Conservation (phyloP, 2,329 filamentous ascomycete genomes). For the Gyromitra esculenta region DNA sequence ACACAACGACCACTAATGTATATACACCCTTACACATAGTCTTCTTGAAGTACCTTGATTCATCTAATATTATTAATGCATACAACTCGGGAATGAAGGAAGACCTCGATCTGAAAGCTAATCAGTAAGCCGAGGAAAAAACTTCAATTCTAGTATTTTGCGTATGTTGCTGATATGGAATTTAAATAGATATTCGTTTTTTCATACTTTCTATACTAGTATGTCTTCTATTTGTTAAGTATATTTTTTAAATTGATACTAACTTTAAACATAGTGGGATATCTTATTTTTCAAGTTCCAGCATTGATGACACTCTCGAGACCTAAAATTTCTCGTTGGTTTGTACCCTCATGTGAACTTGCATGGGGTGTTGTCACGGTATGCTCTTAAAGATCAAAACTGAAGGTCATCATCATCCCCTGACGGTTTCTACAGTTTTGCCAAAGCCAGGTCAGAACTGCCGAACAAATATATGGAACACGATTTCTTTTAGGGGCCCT, state of each 20-base stretch:
- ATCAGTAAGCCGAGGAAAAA: slow-evolving; percentile 20
- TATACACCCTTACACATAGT: neutral
- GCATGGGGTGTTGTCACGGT: slow-evolving; percentile 32
- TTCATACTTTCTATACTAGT: slow-evolving; percentile 33
- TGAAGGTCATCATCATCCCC: neutral
- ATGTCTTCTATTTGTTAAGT: neutral
- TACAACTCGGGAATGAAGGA: slow-evolving; percentile 42
- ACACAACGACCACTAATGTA: neutral
- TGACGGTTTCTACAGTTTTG: slow-evolving; percentile 12
- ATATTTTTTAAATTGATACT: neutral
- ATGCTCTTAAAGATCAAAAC: neutral
- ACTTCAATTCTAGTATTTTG: neutral
- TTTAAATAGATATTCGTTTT: slow-evolving; percentile 21
- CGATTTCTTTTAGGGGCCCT: slow-evolving; percentile 15
- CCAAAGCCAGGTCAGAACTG: slow-evolving; percentile 21
- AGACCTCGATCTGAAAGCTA: slow-evolving; percentile 21
- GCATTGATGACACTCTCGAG: slow-evolving; percentile 30
- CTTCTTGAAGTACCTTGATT: slow-evolving; percentile 32
- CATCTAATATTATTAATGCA: slow-evolving; percentile 24
- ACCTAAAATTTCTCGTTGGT: slow-evolving; percentile 31
- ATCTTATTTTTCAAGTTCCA: slow-evolving; percentile 28
- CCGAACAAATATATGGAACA: slow-evolving; percentile 23
- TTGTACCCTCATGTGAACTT: slow-evolving; percentile 34
- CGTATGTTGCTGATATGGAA: neutral
- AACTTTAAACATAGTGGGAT: neutral